Conservation (phyloP, 371 early-diverging fungal genomes). For the Mucor lusitanicus region DNA sequence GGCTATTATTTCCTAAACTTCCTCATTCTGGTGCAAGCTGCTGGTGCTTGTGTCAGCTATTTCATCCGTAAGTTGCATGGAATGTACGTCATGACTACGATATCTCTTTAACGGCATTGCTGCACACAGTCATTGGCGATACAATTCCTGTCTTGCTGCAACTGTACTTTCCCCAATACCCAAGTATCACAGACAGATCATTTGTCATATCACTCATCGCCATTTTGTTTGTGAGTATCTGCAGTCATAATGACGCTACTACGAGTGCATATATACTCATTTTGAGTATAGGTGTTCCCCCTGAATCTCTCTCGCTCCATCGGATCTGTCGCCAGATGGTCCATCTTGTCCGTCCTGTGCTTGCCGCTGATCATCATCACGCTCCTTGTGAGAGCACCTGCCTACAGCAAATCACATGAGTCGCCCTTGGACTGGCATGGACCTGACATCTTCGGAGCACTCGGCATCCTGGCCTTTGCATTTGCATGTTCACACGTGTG, state of each 20-base stretch:
- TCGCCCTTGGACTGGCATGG: slow-evolving; percentile 48
- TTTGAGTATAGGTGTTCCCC: slow-evolving; percentile 44
- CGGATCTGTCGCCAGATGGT: slow-evolving; percentile 55
- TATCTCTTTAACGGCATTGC: neutral
- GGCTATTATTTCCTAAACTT: slow-evolving; percentile 54
- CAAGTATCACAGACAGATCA: slow-evolving; percentile 33
- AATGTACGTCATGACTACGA: neutral
- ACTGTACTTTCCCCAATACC: slow-evolving; percentile 39
- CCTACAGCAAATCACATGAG: slow-evolving; percentile 55
- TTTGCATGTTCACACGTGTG: slow-evolving; percentile 62
- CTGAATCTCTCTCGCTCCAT: slow-evolving; percentile 55
- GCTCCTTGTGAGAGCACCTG: slow-evolving; percentile 51
- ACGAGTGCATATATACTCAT: neutral
- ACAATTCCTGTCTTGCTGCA: slow-evolving; percentile 57
- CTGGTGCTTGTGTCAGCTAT: slow-evolving; percentile 57
- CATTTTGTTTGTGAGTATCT: slow-evolving; percentile 41
- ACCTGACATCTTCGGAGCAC: slow-evolving; percentile 54
- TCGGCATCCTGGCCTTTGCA: slow-evolving; percentile 69
- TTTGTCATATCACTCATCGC: slow-evolving; percentile 50
- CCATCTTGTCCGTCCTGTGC: slow-evolving; percentile 56
- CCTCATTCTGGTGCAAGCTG: slow-evolving; percentile 53
- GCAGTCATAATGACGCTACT: neutral
- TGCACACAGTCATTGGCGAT: slow-evolving; percentile 57
- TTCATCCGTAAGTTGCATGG: slow-evolving; percentile 41
- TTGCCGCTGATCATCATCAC: slow-evolving; percentile 56